phyloP scores from a whole-genome alignment of 1,139 yeast genomes.

The Scheffersomyces cryptocercus region DNA sequence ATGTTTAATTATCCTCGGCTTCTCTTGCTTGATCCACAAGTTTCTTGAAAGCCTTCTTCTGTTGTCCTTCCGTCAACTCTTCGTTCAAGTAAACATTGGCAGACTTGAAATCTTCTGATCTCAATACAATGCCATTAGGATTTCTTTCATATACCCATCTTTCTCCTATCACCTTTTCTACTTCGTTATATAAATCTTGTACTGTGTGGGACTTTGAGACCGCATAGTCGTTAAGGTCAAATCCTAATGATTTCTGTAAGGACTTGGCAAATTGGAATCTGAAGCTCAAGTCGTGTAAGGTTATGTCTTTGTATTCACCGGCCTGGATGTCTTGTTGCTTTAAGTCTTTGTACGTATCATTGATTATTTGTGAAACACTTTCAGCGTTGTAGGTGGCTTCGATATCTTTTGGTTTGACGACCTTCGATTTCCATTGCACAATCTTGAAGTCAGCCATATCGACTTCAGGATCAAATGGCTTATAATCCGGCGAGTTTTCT shows the following conservation, averaged over 20 bases:
- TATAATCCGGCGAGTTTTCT: conserved; percentile 34
- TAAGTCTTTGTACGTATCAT: conserved; percentile 25
- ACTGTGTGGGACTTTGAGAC: conserved; percentile 54
- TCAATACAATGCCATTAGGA: conserved; percentile 65
- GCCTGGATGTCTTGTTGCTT: conserved; percentile 16
- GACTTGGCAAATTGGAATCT: conserved; percentile 61
- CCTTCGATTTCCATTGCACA: conserved; percentile 35
- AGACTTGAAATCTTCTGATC: conserved; percentile 40
- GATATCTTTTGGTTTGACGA: conserved; percentile 25
- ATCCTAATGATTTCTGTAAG: conserved; percentile 61
- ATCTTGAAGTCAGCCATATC: conserved; percentile 41
- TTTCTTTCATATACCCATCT: conserved; percentile 61
- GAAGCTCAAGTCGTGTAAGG: conserved; percentile 48
- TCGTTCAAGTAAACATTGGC: conserved; percentile 54
- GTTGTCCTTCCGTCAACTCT: conserved; percentile 33
- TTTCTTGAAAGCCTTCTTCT: conserved; percentile 27
- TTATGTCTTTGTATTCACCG: conserved; percentile 17
- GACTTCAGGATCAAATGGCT: conserved; percentile 25
- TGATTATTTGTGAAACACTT: conserved; percentile 25
- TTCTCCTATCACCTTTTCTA: conserved; percentile 46
- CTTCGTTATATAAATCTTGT: conserved; percentile 44
- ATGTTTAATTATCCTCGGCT: conserved; percentile 3
- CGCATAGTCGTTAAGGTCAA: conserved; percentile 65
- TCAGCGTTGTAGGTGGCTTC: conserved; percentile 30
- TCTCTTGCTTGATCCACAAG: conserved; percentile 36